Conservation (phyloP, 768 basidiomycete species). For the Saitozyma sp. region DNA sequence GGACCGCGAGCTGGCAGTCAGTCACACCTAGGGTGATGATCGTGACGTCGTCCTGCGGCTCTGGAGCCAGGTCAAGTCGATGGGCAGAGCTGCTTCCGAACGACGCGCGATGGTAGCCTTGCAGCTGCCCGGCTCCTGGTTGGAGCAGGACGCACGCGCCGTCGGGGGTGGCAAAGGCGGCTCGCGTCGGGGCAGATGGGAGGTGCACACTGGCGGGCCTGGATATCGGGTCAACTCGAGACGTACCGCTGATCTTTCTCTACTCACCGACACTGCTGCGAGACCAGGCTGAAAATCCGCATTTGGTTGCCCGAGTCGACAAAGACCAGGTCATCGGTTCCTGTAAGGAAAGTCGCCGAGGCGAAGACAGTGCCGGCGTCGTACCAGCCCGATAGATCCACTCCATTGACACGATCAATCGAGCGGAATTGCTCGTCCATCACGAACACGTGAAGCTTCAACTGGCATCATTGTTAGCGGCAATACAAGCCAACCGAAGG, state of each 20-base stretch:
- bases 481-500: too few species aligned
- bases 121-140: too few species aligned
- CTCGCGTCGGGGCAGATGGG: too few species aligned
- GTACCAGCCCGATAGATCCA: not conserved
- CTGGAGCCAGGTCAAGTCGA: not conserved
- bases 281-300: not conserved
- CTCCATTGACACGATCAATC: too few species aligned
- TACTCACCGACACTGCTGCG: slow-evolving; percentile 1
- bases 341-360: not conserved
- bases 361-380: not conserved
- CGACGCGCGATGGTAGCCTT: too few species aligned
- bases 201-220: too few species aligned
- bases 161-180: slow-evolving; percentile 2
- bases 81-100: too few species aligned
- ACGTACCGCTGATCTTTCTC: too few species aligned
- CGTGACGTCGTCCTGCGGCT: not conserved
- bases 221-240: not conserved
- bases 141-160: too few species aligned
- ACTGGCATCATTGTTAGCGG: too few species aligned
- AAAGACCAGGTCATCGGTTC: not conserved
- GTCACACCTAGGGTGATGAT: not conserved
- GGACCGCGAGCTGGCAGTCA: not conserved
- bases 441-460: too few species aligned
- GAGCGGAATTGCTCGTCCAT: too few species aligned
- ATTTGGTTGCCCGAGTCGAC: slow-evolving; percentile 4